Conservation (phyloP, 257 asterid genomes). For the Solanum arcanum region DNA sequence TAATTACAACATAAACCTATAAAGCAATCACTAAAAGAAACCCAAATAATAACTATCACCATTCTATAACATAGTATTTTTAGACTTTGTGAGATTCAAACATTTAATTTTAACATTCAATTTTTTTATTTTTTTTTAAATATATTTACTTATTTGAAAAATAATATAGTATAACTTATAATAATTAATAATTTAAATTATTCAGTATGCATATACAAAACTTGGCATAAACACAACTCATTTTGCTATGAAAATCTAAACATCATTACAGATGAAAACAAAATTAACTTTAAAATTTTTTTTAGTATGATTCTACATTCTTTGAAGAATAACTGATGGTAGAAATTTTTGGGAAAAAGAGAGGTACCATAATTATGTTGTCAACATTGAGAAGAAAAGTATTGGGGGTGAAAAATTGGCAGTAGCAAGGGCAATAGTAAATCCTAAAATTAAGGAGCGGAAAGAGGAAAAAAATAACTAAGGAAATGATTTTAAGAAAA, state of each 20-base stretch:
- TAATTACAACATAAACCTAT: neutral
- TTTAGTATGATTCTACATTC: neutral
- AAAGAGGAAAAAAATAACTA: neutral
- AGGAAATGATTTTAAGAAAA: neutral
- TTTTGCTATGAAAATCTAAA: neutral
- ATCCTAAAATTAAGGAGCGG: neutral
- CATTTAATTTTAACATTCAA: neutral
- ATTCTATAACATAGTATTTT: too few species aligned
- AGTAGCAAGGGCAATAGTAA: neutral
- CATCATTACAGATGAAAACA: neutral
- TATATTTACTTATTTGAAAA: neutral
- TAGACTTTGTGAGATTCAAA: too few species aligned
- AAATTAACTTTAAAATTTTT: too few species aligned
- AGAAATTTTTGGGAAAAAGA: neutral
- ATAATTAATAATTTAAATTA: too few species aligned
- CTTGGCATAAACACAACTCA: neutral
- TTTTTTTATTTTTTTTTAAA: too few species aligned
- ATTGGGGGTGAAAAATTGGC: neutral
- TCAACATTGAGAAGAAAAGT: neutral
- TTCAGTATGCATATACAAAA: too few species aligned
- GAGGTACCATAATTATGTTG: neutral
- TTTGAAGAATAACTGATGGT: neutral
- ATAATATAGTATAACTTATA: too few species aligned
- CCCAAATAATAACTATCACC: neutral
- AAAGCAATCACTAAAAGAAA: neutral